Base-by-base conservation (phyloP, 495 filamentous ascomycete genomes). In the Bryoglossum gracile region DNA sequence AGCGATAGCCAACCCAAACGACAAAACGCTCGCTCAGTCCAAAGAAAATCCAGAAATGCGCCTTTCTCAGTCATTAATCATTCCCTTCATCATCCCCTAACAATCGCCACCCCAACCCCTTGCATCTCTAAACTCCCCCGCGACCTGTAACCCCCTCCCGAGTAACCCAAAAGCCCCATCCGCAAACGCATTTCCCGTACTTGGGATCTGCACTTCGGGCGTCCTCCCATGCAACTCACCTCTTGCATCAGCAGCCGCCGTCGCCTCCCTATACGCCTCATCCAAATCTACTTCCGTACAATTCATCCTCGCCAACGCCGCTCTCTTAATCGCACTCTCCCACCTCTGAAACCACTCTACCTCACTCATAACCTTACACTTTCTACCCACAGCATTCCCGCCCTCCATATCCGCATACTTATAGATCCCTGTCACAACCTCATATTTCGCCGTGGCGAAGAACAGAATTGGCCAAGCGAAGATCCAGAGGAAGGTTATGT, bases 401-500 rank as follows among this genome's bases (percentile, higher is more conserved):
- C 36, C 18, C 11, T 21, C 21, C 6, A 9, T 21, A 39, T 53
- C 37, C 0, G 57, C 53, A 36, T 60, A 83, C 9, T 62, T 58
- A 75, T 75, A 84, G 3, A 76, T 67, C 0, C 67, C 68, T 19
- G 67, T 59, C 2, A 72, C 74, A 3, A 84, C 77, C 47, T 78
- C 71, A 57, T 75, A 86, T n/a, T 69, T 65, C 55, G 73, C 74
- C 11, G 82, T 84, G 5, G 69, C 56, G 56, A 83, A 72, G 67
- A 73, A 80, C 23, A 84, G 64, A 36, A 75, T 69, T 13, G 81
- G 82, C 82, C 82, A 84, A 14, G 70, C 62, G 56, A 84, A 69
- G 28, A 84, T 54, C 67, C 80, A 81, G 34, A 81, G 60, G 44
- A 84, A 74, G 2, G 73, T 77, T 10, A 82, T 57, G 56, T 72